phyloP scores from a whole-genome alignment of 148 eudicot genomes.

The Rheum nobile region DNA sequence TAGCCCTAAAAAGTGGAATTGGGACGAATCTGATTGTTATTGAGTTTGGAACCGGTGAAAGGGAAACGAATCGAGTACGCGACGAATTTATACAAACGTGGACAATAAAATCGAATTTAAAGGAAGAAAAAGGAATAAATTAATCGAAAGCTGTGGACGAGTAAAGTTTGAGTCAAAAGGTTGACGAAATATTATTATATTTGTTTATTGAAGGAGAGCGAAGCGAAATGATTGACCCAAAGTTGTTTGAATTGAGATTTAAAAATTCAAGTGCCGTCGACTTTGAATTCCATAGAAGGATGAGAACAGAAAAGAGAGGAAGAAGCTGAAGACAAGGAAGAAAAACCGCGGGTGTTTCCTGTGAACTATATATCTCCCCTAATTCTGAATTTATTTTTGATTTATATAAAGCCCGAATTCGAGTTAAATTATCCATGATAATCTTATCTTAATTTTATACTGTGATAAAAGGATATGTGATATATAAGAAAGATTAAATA shows the following conservation, averaged over 20 bases:
- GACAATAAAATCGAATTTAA: neutral
- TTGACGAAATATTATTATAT: neutral
- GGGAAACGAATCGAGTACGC: neutral
- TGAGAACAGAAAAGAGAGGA: too few relatives aligned
- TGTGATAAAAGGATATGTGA: neutral
- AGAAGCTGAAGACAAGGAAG: neutral
- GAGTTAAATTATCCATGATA: neutral
- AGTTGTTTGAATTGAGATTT: too few relatives aligned
- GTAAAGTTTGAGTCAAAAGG: neutral
- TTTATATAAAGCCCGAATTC: neutral
- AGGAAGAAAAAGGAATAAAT: neutral
- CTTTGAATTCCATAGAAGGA: constrained; percentile 2
- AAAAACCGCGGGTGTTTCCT: neutral
- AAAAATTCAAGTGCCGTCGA: neutral
- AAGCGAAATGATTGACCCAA: neutral
- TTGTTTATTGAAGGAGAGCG: neutral
- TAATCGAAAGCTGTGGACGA: neutral
- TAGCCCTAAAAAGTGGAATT: neutral
- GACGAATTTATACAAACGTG: neutral
- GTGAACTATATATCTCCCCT: too few relatives aligned
- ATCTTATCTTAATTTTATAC: neutral
- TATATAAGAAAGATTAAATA: too few relatives aligned
- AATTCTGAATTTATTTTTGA: too few relatives aligned
- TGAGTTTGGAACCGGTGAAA: neutral
- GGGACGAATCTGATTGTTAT: neutral